Percentiles rank a stretch among this genome's conserved stretches.
These are phyloP conservation scores for Rhizophagus clarus DNA, from an alignment of 192 early-diverging fungal species.

Conservation along the genomic window DNA sequence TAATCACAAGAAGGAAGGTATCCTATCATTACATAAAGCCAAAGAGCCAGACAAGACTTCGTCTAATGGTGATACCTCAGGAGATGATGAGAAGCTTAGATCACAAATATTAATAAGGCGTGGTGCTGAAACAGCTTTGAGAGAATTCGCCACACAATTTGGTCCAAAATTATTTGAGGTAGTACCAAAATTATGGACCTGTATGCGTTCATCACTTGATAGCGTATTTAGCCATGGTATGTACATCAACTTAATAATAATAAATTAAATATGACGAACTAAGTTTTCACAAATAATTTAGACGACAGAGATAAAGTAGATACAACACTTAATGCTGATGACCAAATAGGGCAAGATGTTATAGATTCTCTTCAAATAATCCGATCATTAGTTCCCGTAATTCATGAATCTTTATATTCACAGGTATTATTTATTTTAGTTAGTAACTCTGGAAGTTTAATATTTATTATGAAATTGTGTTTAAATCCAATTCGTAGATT, in stretches of 20 bases:
- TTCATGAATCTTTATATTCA: constrained; percentile 55
- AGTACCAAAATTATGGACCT: constrained; percentile 75
- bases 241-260: neutral
- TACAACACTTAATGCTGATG: constrained; percentile 38
- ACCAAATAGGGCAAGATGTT: constrained; percentile 60
- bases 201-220: constrained; percentile 50
- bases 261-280: neutral
- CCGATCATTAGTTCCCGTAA: constrained; percentile 60
- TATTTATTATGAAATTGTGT: neutral
- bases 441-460: no score
- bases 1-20: constrained; percentile 49
- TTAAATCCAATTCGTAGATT: constrained; percentile 40
- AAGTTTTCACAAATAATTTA: neutral
- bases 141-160: constrained; percentile 67
- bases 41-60: constrained; percentile 42
- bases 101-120: constrained; percentile 63
- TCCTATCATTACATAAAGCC: constrained; percentile 53
- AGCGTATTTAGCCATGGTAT: constrained; percentile 45
- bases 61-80: constrained; percentile 35
- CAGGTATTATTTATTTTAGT: constrained; percentile 23
- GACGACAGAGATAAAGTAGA: constrained; percentile 22
- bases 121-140: constrained; percentile 65
- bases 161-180: constrained; percentile 63
- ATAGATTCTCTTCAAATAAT: constrained; percentile 80
- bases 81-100: constrained; percentile 52